Base-by-base conservation (phyloP, 768 basidiomycete genomes). In the Podaxis sp. region DNA sequence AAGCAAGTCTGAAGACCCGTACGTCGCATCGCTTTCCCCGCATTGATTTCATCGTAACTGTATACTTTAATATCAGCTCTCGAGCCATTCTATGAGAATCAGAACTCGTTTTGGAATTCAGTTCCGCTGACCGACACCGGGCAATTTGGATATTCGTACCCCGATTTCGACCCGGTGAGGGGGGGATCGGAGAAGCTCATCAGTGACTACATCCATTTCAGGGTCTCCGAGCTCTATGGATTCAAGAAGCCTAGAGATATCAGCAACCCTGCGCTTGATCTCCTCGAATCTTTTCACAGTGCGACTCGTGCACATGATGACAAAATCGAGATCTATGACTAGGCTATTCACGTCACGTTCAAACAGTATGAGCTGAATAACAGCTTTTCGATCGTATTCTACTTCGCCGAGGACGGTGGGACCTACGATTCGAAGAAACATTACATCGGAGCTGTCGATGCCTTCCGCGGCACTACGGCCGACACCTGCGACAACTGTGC, bases 141-240 rank as follows among this genome's bases (percentile, higher is more conserved):
- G 5, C 66, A 66, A 8, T 68, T 84, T 12, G 73, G 77, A 33
- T 85, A 84, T 65, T 75, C 79, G 1, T 84, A 84, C 68, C 82
- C 83, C 11, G 83, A 84, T 37, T 82, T 84, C 69, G 78, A 79
- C 56, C 73, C 71, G 7, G 72, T 80, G 38, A 69, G 77, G 50
- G 57, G 74, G 58, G 66, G 64, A 11, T 66, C 78, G 63, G 56
- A 67, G 8, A 44, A 15, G 6, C 70, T 70, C 0, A 73, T 79
- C 36, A 68, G 64, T 41, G 55, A 48, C 4, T 76, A 73, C n/a
- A 79, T 82, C 50, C 68, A 69, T 17, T 58, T 66, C 20, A 68
- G 65, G 22, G 74, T 82, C n/a, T 75, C 77, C 57, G 62, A 68
- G 51, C 73, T 80, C 10, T 82, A 80, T 56, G 75, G 76, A 1